Evolutionary conservation across 306 rosid species (phyloP).

Genomic region (Cucurbita maxima): DNA sequence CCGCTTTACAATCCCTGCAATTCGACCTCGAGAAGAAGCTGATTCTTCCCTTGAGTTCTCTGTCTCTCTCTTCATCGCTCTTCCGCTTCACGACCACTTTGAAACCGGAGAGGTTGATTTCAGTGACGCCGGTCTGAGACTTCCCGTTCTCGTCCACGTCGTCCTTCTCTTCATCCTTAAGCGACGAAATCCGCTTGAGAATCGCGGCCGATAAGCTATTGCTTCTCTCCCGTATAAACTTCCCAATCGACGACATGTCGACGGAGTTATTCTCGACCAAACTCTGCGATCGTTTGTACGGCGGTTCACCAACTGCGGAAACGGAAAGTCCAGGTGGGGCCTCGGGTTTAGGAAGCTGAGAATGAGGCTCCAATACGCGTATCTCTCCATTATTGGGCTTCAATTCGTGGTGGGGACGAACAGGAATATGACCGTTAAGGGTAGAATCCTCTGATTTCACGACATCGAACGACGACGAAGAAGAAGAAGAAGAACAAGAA

Average conservation of each 20-base stretch:
- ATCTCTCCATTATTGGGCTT: not conserved
- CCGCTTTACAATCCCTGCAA: conserved; percentile 85
- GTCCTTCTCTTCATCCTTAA: conserved; percentile 11
- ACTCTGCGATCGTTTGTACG: not conserved
- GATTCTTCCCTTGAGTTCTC: conserved; percentile 46
- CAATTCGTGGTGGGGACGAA: not conserved
- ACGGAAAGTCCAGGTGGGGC: conserved; percentile 30
- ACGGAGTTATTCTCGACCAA: conserved; percentile 9
- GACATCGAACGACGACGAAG: not conserved
- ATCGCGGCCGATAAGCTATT: conserved; percentile 42
- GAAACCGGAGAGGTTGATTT: conserved; percentile 52
- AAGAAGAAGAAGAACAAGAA: not conserved
- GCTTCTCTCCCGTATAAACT: conserved; percentile 47
- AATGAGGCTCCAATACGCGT: conserved; percentile 30
- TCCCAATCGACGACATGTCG: conserved; percentile 51
- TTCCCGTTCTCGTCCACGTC: not conserved
- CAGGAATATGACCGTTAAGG: not conserved
- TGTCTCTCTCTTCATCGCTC: conserved; percentile 2
- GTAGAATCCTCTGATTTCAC: not conserved
- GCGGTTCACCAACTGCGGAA: not conserved
- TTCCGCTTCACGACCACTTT: conserved; percentile 46
- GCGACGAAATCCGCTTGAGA: conserved; percentile 36
- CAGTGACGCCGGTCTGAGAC: conserved; percentile 22
- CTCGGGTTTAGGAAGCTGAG: conserved; percentile 58
- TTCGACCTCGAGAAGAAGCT: conserved; percentile 75